Percentiles rank a stretch among this genome's conserved stretches.
These are phyloP conservation scores for Bathelium albidoporum DNA, from an alignment of 495 filamentous ascomycete genomes.

Conservation along the genomic window DNA sequence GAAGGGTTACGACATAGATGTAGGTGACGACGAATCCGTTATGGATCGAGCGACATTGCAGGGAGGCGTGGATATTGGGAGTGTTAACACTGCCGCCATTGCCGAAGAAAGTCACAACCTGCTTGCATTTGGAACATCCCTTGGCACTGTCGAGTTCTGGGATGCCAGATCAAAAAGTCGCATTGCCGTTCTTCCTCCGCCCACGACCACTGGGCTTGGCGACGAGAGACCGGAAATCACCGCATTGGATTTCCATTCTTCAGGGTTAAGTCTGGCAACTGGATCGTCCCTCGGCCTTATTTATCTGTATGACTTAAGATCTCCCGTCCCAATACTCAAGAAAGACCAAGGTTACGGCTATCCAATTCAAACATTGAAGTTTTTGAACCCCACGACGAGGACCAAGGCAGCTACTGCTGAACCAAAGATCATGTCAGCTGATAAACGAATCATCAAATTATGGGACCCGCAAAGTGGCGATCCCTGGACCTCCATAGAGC, in stretches of 20 bases:
- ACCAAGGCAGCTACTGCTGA: slow-evolving; percentile 50
- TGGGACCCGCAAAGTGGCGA: slow-evolving; percentile 74
- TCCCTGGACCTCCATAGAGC: slow-evolving; percentile 92
- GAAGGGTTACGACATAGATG: slow-evolving; percentile 69
- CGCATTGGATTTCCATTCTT: slow-evolving; percentile 72
- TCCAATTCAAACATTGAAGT: slow-evolving; percentile 80
- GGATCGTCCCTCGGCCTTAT: slow-evolving; percentile 84
- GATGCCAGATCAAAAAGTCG: slow-evolving; percentile 73
- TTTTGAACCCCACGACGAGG: slow-evolving; percentile 64
- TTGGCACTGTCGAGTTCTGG: slow-evolving; percentile 96
- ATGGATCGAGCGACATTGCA: slow-evolving; percentile 59
- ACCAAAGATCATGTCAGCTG: slow-evolving; percentile 80
- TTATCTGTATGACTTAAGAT: slow-evolving; percentile 85
- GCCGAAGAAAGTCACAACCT: slow-evolving; percentile 87
- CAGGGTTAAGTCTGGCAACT: slow-evolving; percentile 78
- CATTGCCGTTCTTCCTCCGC: slow-evolving; percentile 55
- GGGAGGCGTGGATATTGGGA: slow-evolving; percentile 68
- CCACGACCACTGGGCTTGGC: slow-evolving; percentile 29
- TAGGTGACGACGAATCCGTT: slow-evolving; percentile 68
- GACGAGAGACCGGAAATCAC: slow-evolving; percentile 63
- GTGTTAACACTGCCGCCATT: slow-evolving; percentile 81
- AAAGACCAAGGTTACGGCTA: slow-evolving; percentile 97
- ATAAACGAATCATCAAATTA: slow-evolving; percentile 94
- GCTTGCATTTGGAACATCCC: slow-evolving; percentile 85
- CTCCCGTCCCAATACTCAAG: slow-evolving; percentile 68